Conservation (phyloP, 345 rosid species). For the Laguncularia racemosa region DNA sequence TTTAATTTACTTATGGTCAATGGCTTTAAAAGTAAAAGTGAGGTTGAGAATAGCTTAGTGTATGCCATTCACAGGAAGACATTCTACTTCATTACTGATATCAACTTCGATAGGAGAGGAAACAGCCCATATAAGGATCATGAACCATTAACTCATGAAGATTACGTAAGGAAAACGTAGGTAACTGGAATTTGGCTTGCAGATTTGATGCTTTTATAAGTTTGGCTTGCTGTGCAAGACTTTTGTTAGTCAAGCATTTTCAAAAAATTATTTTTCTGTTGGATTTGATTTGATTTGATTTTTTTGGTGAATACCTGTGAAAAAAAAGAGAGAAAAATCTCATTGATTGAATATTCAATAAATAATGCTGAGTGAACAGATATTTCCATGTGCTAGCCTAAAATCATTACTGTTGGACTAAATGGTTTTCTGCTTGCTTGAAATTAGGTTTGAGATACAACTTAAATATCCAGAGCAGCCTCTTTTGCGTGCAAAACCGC, state of each 20-base stretch:
- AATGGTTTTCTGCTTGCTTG: constrained; percentile 7
- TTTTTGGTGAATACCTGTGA: too few relatives aligned
- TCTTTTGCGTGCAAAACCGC: constrained; percentile 71
- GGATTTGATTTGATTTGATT: too few relatives aligned
- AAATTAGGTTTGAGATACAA: constrained; percentile 48
- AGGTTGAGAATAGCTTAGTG: constrained; percentile 70
- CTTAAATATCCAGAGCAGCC: constrained; percentile 62
- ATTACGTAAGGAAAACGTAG: constrained; percentile 37
- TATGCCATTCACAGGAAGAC: constrained; percentile 43
- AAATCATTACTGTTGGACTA: too few relatives aligned
- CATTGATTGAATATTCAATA: too few relatives aligned
- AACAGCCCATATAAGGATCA: constrained; percentile 36
- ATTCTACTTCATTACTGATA: constrained; percentile 48
- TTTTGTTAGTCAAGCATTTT: too few relatives aligned
- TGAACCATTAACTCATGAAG: constrained; percentile 32
- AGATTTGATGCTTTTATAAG: too few relatives aligned
- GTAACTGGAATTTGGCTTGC: constrained; percentile 22
- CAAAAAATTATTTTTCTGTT: too few relatives aligned
- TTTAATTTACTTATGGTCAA: constrained; percentile 47
- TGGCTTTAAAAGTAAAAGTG: constrained; percentile 42
- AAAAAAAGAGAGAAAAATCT: too few relatives aligned
- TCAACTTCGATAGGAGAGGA: constrained; percentile 41
- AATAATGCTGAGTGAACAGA: too few relatives aligned
- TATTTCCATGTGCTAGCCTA: too few relatives aligned
- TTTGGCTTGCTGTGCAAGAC: too few relatives aligned